These are phyloP conservation scores for Fonsecaea nubica DNA, from an alignment of 2,329 filamentous ascomycete species.

Conservation along the genomic window DNA sequence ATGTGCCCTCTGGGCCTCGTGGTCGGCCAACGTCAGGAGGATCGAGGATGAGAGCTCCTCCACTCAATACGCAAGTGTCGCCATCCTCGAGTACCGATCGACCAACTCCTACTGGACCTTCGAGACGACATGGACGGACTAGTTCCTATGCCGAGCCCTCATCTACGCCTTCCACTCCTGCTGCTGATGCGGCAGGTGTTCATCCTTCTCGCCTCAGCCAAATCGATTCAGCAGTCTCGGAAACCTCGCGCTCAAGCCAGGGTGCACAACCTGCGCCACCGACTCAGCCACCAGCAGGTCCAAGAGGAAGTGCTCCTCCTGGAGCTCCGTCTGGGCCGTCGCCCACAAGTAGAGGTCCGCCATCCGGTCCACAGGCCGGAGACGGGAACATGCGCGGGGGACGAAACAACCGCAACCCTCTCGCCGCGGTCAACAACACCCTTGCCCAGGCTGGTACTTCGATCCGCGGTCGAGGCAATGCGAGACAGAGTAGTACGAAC, in stretches of 20 bases:
- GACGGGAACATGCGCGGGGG: conserved; percentile 48
- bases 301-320: conserved; percentile 46
- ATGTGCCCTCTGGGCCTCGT: conserved; percentile 63
- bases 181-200: conserved; percentile 53
- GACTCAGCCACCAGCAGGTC: conserved; percentile 49
- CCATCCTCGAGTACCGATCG: conserved; percentile 44
- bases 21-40: conserved; percentile 42
- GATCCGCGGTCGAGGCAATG: conserved; percentile 50
- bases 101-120: conserved; percentile 53
- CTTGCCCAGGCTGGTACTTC: conserved; percentile 53
- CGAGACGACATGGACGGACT: conserved; percentile 48
- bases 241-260: conserved; percentile 29
- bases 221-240: conserved; percentile 41
- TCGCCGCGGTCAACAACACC: conserved; percentile 55
- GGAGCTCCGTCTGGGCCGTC: conserved; percentile 47
- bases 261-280: conserved; percentile 37
- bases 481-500: conserved; percentile 43
- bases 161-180: conserved; percentile 44
- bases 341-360: conserved; percentile 46
- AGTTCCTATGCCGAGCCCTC: conserved; percentile 44
- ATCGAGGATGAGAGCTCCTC: conserved; percentile 27
- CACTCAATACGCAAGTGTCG: conserved; percentile 34
- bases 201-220: conserved; percentile 62
- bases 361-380: conserved; percentile 46
- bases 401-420: conserved; percentile 52